Conservation (phyloP, 2,329 filamentous ascomycete species). For the Monilinia fructigena region DNA sequence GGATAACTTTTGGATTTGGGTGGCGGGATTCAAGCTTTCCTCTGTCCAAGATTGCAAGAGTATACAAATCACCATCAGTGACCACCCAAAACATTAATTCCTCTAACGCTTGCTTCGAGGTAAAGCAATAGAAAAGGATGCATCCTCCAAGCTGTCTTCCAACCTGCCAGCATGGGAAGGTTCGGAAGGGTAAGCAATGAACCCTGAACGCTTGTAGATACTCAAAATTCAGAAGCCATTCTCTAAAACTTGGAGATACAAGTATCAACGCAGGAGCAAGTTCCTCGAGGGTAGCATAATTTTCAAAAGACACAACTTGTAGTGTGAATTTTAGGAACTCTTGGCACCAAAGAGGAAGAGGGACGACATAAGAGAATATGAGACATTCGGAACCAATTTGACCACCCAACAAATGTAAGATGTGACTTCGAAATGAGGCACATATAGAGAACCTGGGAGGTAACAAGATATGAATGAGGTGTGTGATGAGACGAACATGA, state of each 20-base stretch:
- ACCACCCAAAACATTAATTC: background rate
- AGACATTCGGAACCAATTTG: no score
- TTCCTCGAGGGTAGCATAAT: background rate
- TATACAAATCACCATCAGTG: no score
- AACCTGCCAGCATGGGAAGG: background rate
- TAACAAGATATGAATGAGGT: slow-evolving; percentile 9
- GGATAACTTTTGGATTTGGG: background rate
- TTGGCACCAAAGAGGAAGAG: background rate
- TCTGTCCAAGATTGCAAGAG: background rate
- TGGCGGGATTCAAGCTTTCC: background rate
- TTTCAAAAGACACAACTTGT: no score
- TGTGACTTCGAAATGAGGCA: background rate
- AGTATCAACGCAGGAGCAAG: background rate
- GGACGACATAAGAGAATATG: background rate
- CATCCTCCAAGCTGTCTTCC: background rate
- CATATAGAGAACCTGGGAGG: background rate
- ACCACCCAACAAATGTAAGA: background rate
- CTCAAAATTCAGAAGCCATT: background rate
- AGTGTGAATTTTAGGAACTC: background rate
- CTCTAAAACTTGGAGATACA: background rate
- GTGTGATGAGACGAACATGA: background rate
- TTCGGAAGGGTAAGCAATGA: background rate
- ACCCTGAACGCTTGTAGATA: background rate
- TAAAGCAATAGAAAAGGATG: no score
- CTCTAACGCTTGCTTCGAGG: background rate